Percentiles rank a stretch among this genome's conserved stretches.
phyloP scores from a whole-genome alignment of 345 rosid genomes.

The Microthlaspi erraticum region DNA sequence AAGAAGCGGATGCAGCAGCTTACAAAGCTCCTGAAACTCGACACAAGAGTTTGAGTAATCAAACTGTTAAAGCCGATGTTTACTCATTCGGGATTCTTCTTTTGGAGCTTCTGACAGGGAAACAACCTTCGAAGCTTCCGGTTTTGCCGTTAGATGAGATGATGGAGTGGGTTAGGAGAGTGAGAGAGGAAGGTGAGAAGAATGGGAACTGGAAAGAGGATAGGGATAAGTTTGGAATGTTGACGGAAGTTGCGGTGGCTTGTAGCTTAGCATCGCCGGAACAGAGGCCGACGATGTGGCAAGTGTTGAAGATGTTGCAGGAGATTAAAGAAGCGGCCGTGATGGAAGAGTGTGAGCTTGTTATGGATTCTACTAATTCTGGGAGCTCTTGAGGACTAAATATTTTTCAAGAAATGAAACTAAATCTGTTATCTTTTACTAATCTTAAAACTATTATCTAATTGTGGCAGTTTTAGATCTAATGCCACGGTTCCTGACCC shows the following conservation, averaged over 20 bases:
- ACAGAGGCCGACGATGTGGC: slow-evolving; percentile 98
- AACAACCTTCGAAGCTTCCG: slow-evolving; percentile 68
- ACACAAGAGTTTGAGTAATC: slow-evolving; percentile 47
- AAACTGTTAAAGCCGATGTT: slow-evolving; percentile 66
- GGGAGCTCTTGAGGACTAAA: slow-evolving; percentile 28
- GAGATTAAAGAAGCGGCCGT: slow-evolving; percentile 78
- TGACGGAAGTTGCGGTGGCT: slow-evolving; percentile 70
- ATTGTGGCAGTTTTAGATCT: slow-evolving; percentile 33
- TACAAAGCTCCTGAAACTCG: slow-evolving; percentile 71
- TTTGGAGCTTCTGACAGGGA: slow-evolving; percentile 83
- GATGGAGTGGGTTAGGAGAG: slow-evolving; percentile 63
- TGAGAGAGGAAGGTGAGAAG: slow-evolving; percentile 60
- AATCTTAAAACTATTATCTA: slow-evolving; percentile 29
- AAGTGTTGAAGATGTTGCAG: slow-evolving; percentile 88
- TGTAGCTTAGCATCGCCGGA: slow-evolving; percentile 74
- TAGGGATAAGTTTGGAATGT: slow-evolving; percentile 69
- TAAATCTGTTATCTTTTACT: slow-evolving; percentile 25
- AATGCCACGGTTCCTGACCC: slow-evolving; percentile 32
- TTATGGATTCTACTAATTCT: slow-evolving; percentile 41
- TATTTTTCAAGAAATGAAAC: not conserved
- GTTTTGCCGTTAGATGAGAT: slow-evolving; percentile 45
- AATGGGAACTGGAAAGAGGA: slow-evolving; percentile 46
- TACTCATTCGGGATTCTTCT: slow-evolving; percentile 75
- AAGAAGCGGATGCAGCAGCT: slow-evolving; percentile 48
- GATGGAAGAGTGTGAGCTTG: slow-evolving; percentile 60